Evolutionary conservation across 352 stramenopile genomes (phyloP).

Genomic region (Globisporangium iwayamae): DNA sequence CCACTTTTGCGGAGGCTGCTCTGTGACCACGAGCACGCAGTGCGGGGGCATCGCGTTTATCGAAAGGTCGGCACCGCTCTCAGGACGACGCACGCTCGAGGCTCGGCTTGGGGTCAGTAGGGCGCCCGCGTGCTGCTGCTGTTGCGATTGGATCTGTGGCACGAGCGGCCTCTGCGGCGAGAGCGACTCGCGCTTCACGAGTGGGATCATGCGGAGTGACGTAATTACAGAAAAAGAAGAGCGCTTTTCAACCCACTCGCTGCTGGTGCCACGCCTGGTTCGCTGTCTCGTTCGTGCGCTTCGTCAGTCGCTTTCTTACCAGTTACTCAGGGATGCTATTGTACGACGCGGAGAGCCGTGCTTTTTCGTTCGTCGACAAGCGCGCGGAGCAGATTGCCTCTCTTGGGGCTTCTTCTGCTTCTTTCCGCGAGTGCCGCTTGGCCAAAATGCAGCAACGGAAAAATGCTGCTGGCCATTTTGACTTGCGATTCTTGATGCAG

Average conservation of each 20-base stretch:
- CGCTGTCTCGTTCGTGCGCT: neutral
- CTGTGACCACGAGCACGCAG: conserved; percentile 41
- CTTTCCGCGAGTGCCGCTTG: neutral
- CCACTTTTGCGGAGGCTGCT: conserved; percentile 62
- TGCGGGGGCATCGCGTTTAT: conserved; percentile 16
- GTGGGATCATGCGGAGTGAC: conserved; percentile 17
- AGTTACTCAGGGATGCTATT: neutral
- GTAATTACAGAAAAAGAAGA: conserved; percentile 14
- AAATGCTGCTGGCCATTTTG: conserved; percentile 1
- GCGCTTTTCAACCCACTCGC: conserved; percentile 14
- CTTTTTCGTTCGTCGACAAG: conserved; percentile 1
- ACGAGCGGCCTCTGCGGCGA: conserved; percentile 4
- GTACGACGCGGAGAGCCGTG: neutral
- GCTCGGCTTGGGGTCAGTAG: conserved; percentile 3
- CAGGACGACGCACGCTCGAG: neutral
- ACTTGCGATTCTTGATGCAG: too few species aligned
- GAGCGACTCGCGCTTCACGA: conserved; percentile 13
- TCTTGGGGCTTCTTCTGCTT: neutral
- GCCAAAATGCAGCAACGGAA: neutral
- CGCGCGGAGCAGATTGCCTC: conserved; percentile 1
- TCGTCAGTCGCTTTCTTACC: neutral
- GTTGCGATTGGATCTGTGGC: neutral
- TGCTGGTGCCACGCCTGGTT: neutral
- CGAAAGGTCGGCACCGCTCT: conserved; percentile 19
- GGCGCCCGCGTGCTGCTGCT: neutral